Conservation (phyloP, 2,329 filamentous ascomycete genomes). For the Triangularia setosa region DNA sequence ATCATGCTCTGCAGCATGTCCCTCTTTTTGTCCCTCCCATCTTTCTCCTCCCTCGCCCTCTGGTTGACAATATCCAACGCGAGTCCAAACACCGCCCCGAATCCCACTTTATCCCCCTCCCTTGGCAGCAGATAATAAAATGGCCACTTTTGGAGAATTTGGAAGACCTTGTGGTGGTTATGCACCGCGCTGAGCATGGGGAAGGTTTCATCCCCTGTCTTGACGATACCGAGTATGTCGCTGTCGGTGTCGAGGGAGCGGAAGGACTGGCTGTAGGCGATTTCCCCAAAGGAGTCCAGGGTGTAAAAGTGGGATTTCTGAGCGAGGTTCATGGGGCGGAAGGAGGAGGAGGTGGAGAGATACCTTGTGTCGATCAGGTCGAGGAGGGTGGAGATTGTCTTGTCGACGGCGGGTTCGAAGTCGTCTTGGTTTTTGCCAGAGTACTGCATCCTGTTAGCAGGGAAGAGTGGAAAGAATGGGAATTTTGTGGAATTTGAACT, state of each 20-base stretch:
- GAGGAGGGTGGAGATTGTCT: constrained; percentile 38
- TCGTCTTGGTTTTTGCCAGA: neutral
- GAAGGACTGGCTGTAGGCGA: constrained; percentile 16
- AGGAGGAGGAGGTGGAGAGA: constrained; percentile 34
- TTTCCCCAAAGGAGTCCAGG: constrained; percentile 18
- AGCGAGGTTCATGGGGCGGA: constrained; percentile 44
- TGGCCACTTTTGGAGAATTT: constrained; percentile 36
- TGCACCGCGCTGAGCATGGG: constrained; percentile 37
- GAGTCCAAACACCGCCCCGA: constrained; percentile 35
- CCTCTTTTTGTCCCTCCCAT: constrained; percentile 23
- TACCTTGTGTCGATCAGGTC: constrained; percentile 47
- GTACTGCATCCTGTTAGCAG: neutral
- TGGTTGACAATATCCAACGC: neutral
- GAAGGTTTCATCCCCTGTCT: constrained; percentile 40
- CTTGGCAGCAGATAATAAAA: constrained; percentile 34
- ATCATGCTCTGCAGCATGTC: constrained; percentile 41
- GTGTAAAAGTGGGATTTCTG: constrained; percentile 20
- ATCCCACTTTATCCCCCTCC: constrained; percentile 36
- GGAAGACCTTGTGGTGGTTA: constrained; percentile 36
- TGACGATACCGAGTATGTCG: constrained; percentile 45
- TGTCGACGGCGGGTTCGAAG: constrained; percentile 39
- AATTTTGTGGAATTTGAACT: too few relatives aligned
- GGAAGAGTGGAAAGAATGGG: neutral
- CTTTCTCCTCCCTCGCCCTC: constrained; percentile 13
- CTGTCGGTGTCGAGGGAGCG: constrained; percentile 42